Conservation (phyloP, 1,284 basidiomycete genomes). For the Marasmius tenuissimus region DNA sequence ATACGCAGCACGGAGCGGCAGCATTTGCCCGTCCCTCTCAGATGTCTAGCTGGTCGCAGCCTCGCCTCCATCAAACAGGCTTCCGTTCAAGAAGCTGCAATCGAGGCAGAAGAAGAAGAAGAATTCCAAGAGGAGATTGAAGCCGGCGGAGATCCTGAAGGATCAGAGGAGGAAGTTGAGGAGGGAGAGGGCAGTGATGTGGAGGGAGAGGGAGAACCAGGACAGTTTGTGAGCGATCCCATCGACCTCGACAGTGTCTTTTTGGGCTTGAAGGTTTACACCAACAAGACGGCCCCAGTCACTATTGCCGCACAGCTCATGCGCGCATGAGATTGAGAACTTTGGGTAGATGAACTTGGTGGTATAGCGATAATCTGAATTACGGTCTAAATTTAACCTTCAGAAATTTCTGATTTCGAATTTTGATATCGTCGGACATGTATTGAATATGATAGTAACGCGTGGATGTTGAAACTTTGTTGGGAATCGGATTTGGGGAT, state of each 20-base stretch:
- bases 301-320: constrained; percentile 4
- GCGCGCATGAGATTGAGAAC: constrained; percentile 18
- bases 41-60: not conserved
- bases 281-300: not conserved
- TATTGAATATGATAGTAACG: no score
- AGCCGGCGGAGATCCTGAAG: not conserved
- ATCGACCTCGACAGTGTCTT: constrained; percentile 1
- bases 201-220: not conserved
- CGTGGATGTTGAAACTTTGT: no score
- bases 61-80: not conserved
- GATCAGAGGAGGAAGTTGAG: not conserved
- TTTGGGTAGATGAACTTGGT: no score
- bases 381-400: no score
- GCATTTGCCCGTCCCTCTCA: no score
- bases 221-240: not conserved
- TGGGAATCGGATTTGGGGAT: no score
- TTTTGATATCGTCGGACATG: no score
- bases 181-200: not conserved
- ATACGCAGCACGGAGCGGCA: not conserved
- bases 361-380: no score
- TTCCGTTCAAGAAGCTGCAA: not conserved
- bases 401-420: no score
- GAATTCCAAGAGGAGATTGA: not conserved
- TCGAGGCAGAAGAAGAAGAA: not conserved
- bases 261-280: constrained; percentile 7